phyloP scores from a whole-genome alignment of 164 flowering plant genomes.

The Dillenia suffruticosa region DNA sequence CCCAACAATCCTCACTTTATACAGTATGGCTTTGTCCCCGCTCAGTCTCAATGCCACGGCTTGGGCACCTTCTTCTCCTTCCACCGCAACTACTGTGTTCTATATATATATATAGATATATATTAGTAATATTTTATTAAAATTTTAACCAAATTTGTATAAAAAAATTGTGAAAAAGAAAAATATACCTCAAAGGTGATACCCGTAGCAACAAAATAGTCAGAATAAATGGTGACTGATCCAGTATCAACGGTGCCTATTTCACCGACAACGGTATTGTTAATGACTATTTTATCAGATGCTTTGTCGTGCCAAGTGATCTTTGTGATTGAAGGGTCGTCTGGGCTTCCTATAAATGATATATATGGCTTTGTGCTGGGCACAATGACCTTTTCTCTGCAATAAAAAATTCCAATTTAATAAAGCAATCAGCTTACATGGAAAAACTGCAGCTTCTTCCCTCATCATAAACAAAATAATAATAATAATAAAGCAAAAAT shows the following conservation, averaged over 20 bases:
- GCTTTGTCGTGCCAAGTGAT: slow-evolving; percentile 72
- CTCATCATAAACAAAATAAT: neutral
- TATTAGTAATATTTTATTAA: neutral
- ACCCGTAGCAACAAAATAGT: slow-evolving; percentile 71
- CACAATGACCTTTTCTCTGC: slow-evolving; percentile 72
- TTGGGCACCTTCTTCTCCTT: slow-evolving; percentile 58
- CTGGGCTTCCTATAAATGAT: slow-evolving; percentile 64
- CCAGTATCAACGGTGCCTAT: slow-evolving; percentile 66
- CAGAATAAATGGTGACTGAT: slow-evolving; percentile 57
- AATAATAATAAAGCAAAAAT: neutral
- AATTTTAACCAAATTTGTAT: neutral
- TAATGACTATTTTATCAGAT: slow-evolving; percentile 28
- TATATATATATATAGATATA: slow-evolving; percentile 7
- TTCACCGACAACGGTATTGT: slow-evolving; percentile 25
- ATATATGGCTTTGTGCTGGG: slow-evolving; percentile 64
- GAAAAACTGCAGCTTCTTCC: neutral
- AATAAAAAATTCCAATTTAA: slow-evolving; percentile 1
- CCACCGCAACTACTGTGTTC: slow-evolving; percentile 62
- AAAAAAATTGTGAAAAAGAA: neutral
- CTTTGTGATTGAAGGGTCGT: slow-evolving; percentile 21
- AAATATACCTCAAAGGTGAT: slow-evolving; percentile 62
- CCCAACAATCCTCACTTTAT: slow-evolving; percentile 53
- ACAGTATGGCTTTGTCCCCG: slow-evolving; percentile 71
- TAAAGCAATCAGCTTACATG: neutral
- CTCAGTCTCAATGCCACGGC: slow-evolving; percentile 74